Evolutionary conservation across 2,329 filamentous ascomycete species (phyloP), one percentile per base, ranked within the genome.

Genomic region (Gremmenia infestans): DNA sequence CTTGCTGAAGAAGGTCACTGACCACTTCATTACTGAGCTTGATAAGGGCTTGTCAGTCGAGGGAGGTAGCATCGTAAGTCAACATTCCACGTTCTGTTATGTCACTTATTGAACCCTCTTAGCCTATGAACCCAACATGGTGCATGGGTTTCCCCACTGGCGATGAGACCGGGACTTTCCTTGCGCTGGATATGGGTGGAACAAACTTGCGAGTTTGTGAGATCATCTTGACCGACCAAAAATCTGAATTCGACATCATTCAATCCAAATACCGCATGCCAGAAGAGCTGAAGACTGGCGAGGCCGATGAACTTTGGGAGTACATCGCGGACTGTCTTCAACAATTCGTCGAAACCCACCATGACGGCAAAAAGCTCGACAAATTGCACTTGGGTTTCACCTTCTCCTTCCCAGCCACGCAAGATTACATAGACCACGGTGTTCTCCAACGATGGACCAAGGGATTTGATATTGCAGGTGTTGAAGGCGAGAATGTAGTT

Each of bases 61-160:
- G 74, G 93, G 93, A 60, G 92, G 91, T 58, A 95, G 87, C 72
- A 97, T 99, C 73, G 91, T 96, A 73, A 80, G 89, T 79, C 23
- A 19, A 36, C 25, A 15, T 48, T 22, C 28, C 11, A 17, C 47
- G 17, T 32, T 35, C 52, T n/a, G 15, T 42, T 47, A 55, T 19
- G 11, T 45, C 42, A 19, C 5, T 45, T 22, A 2, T 63, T 62
- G 60, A 65, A 55, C n/a, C 37, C 46, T 55, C 43, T 47, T 65
- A 96, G 90, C 92, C 93, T 58, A 97, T 97, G 93, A 97, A 97
- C 76, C 89, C 93, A 57, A 96, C 92, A 54, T 97, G 93, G 93
- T 91, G 95, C 61, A 91, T 96, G 85, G 83, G 83, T 48, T 91
- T 91, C 72, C 93, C 93, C 22, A 88, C 87, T 70, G 93, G 93